phyloP scores from a whole-genome alignment of 2,329 filamentous ascomycete genomes.

The Colletotrichum spaethianum region DNA sequence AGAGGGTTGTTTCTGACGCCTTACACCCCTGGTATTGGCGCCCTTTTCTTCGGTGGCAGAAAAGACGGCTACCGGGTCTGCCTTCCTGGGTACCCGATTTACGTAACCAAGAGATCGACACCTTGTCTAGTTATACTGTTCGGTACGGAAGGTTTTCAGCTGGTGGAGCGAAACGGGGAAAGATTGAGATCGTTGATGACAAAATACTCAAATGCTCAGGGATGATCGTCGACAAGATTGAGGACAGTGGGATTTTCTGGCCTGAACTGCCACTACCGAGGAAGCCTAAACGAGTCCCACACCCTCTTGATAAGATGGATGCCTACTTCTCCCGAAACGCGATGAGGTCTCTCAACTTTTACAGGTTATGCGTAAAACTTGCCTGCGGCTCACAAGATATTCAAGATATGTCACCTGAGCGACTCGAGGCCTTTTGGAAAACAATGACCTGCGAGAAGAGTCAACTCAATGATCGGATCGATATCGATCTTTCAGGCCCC shows the following conservation, averaged over 20 bases:
- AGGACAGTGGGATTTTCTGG: background rate
- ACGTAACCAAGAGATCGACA: constrained; percentile 2
- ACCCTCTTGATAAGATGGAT: background rate
- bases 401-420: constrained; percentile 12
- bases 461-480: constrained; percentile 16
- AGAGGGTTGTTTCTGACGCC: constrained; percentile 3
- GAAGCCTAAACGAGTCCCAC: background rate
- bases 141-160: constrained; percentile 7
- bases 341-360: background rate
- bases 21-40: constrained; percentile 8
- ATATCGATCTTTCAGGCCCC: constrained; percentile 14
- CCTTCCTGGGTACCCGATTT: constrained; percentile 3
- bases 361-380: constrained; percentile 9
- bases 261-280: background rate
- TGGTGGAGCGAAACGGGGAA: background rate
- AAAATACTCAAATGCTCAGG: background rate
- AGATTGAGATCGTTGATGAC: background rate
- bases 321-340: constrained; percentile 3
- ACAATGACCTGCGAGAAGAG: constrained; percentile 23
- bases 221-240: background rate
- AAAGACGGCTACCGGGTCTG: background rate
- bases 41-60: background rate
- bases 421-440: too few species aligned
- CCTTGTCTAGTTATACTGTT: background rate
- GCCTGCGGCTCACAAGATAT: background rate